Evolutionary conservation across 2,329 filamentous ascomycete genomes (phyloP), one percentile per base, ranked within the genome.

Genomic region (Phaeoacremonium minimum): DNA sequence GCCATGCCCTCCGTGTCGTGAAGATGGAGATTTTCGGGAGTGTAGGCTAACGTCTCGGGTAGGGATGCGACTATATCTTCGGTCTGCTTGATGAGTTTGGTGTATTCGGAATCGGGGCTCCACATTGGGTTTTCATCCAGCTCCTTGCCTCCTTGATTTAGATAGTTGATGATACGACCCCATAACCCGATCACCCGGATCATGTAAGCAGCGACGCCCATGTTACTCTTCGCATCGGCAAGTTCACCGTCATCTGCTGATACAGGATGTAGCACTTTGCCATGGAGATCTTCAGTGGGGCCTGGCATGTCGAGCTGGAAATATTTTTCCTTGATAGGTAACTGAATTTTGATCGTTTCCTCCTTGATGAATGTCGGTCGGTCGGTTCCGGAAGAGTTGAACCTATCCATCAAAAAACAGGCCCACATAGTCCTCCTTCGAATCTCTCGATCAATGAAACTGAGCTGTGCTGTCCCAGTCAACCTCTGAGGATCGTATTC

Each of bases 361-460:
- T 96, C 89, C 46, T 87, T 84, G 37, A 95, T 84, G 48, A 96
- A 95, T 36, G 88, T 87, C 15, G 93, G 93, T 26, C 91, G 77
- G 51, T 96, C 90, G 3, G 88, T 94, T 3, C 93, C 91, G 2
- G 90, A 96, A 1, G 91, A 96, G 61, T 94, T 96, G 68, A 96
- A 96, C 1, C 91, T 81, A 57, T 98, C 93, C 90, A 97, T 96
- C 38, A 96, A 62, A 53, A 95, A 95, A 56, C 91, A 97, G 11
- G 90, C 87, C 93, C 93, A 98, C 91, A 98, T 97, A 3, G 89
- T 93, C 38, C 93, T 78, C 47, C 93, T 73, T 42, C 93, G 77
- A 36, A 97, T 96, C 58, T 98, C 93, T 18, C 88, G 83, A 57
- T 97, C 93, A 13, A 90, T 88, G 48, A 93, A 93, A 55, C 88